These are phyloP conservation scores for Acorus calamus DNA, from an alignment of 106 monocot genomes.

Conservation along the genomic window DNA sequence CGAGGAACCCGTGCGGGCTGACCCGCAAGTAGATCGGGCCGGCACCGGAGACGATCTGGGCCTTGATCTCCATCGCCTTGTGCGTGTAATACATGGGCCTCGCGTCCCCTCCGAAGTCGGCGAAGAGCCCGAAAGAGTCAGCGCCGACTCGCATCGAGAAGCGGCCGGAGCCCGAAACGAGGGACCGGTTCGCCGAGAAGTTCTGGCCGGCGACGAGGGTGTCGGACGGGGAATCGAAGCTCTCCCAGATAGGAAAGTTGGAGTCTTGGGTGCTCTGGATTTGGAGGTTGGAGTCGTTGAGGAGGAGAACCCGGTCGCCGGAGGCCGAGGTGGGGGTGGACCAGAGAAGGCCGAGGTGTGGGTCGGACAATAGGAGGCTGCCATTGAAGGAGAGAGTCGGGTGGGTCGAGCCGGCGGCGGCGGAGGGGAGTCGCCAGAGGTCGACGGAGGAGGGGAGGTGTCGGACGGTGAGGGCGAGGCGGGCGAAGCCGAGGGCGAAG, in stretches of 20 bases:
- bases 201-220: slow-evolving; percentile 67
- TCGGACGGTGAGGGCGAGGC: slow-evolving; percentile 51
- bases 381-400: slow-evolving; percentile 47
- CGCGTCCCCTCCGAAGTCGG: slow-evolving; percentile 6
- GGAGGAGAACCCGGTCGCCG: slow-evolving; percentile 42
- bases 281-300: slow-evolving; percentile 81
- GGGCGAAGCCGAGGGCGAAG: slow-evolving; percentile 53
- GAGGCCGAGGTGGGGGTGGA: neutral
- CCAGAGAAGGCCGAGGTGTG: slow-evolving; percentile 17
- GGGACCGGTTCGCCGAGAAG: slow-evolving; percentile 37
- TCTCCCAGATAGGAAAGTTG: slow-evolving; percentile 40
- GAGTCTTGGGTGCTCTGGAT: slow-evolving; percentile 12
- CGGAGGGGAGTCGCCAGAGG: slow-evolving; percentile 35
- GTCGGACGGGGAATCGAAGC: slow-evolving; percentile 56
- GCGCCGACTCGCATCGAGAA: slow-evolving; percentile 42
- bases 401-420: slow-evolving; percentile 3
- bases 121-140: slow-evolving; percentile 34
- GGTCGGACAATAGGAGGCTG: slow-evolving; percentile 33
- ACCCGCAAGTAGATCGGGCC: slow-evolving; percentile 59
- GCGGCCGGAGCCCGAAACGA: slow-evolving; percentile 27
- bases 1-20: slow-evolving; percentile 47
- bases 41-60: slow-evolving; percentile 24
- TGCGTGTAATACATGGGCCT: slow-evolving; percentile 58
- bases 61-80: slow-evolving; percentile 49
- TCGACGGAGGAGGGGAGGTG: slow-evolving; percentile 44